Conservation (phyloP, 306 rosid species). For the Medicago ruthenica region DNA sequence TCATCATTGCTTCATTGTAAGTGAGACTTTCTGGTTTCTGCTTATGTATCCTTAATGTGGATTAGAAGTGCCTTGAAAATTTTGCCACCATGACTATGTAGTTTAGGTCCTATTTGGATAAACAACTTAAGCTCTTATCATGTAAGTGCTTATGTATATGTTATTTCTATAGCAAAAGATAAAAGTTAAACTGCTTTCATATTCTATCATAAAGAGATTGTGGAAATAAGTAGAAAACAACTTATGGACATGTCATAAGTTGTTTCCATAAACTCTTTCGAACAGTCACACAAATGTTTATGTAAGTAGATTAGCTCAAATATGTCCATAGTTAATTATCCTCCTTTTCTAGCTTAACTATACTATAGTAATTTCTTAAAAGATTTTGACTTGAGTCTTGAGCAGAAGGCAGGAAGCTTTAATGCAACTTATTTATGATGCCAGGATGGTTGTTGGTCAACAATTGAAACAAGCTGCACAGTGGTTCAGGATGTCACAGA, state of each 20-base stretch:
- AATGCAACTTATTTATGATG: conserved; percentile 33
- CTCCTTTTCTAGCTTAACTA: neutral
- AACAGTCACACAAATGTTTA: neutral
- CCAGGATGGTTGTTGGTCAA: conserved; percentile 80
- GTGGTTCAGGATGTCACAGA: conserved; percentile 75
- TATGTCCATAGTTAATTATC: neutral
- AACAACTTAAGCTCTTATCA: neutral
- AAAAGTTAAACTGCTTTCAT: neutral
- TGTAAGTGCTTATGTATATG: neutral
- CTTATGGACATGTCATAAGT: neutral
- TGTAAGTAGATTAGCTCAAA: neutral
- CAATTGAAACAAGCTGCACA: conserved; percentile 65
- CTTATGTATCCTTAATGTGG: conserved; percentile 25
- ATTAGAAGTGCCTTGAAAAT: neutral
- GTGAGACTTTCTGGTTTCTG: conserved; percentile 45
- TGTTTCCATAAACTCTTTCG: neutral
- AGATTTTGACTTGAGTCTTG: too few species aligned
- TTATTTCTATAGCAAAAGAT: neutral
- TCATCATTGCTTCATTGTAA: conserved; percentile 68
- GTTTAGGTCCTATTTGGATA: neutral
- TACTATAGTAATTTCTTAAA: neutral
- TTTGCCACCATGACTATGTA: neutral
- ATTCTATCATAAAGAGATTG: neutral
- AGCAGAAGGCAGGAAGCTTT: conserved; percentile 21
- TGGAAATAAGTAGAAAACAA: neutral